Conservation (phyloP, 331 rosid species). For the Saraca asoca region DNA sequence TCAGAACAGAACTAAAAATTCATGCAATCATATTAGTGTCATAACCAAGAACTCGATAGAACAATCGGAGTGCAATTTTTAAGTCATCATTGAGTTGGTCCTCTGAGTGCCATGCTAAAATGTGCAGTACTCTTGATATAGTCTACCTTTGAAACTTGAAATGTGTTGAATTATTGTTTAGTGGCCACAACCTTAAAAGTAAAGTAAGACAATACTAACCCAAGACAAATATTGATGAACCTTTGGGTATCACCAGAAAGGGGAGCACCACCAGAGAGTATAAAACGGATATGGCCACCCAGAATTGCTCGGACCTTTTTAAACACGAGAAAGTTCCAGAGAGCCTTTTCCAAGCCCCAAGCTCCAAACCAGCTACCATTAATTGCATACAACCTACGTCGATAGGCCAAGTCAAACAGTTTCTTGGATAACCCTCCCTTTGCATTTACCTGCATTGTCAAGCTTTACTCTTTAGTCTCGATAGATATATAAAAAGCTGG, state of each 20-base stretch:
- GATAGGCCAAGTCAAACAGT: slow-evolving; percentile 85
- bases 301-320: slow-evolving; percentile 82
- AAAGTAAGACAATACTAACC: slow-evolving; percentile 48
- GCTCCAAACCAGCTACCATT: slow-evolving; percentile 98
- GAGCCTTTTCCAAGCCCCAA: slow-evolving; percentile 79
- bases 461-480: slow-evolving; percentile 27
- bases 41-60: slow-evolving; percentile 18
- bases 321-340: slow-evolving; percentile 82
- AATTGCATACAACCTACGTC: slow-evolving; percentile 77
- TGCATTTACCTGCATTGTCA: slow-evolving; percentile 64
- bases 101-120: background rate
- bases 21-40: background rate
- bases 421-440: slow-evolving; percentile 78
- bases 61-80: background rate
- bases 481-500: slow-evolving; percentile 15
- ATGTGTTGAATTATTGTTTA: background rate
- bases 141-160: background rate
- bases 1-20: background rate
- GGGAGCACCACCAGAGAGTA: slow-evolving; percentile 98
- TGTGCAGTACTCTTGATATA: slow-evolving; percentile 1
- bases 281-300: slow-evolving; percentile 82
- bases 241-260: slow-evolving; percentile 90
- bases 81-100: slow-evolving; percentile 2
- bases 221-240: slow-evolving; percentile 96
- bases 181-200: slow-evolving; percentile 1